A percentile compares a stretch with the other conserved stretches of the same genome.
These are phyloP conservation scores for Anisodus acutangulus DNA, from an alignment of 257 asterid species.

Conservation along the genomic window DNA sequence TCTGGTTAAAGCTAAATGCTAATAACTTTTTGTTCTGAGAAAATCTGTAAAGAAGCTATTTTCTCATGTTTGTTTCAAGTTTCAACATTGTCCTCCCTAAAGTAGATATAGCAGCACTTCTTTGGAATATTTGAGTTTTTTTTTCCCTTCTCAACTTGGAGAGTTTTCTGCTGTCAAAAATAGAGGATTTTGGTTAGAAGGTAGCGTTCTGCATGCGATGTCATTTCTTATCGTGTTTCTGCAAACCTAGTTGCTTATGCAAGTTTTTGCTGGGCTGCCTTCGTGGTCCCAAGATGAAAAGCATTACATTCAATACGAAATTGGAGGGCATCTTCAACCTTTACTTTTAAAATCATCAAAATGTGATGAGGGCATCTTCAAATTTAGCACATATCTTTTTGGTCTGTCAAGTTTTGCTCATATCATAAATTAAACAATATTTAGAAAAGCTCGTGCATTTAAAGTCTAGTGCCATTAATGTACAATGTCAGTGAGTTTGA, in stretches of 20 bases:
- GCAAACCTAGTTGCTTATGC: background rate
- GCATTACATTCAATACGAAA: background rate
- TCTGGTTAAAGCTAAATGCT: background rate
- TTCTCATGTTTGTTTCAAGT: background rate
- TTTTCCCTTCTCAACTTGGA: background rate
- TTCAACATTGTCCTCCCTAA: conserved; percentile 5
- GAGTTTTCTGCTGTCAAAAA: conserved; percentile 9
- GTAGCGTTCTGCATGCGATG: too few species aligned
- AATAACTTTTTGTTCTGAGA: background rate
- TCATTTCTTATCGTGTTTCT: background rate
- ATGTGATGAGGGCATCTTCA: background rate
- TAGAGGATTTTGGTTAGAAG: background rate
- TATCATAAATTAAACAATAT: background rate
- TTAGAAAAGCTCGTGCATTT: background rate
- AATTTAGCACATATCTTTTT: background rate
- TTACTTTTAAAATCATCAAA: background rate
- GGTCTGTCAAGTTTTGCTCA: background rate
- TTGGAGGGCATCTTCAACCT: background rate
- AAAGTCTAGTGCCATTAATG: background rate
- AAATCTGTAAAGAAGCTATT: background rate
- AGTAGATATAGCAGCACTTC: background rate
- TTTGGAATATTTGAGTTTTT: conserved; percentile 24
- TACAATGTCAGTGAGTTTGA: conserved; percentile 6
- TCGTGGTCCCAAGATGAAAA: background rate
- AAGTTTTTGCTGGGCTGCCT: background rate